Conservation (phyloP, 345 rosid genomes). For the Arabis alpina region DNA sequence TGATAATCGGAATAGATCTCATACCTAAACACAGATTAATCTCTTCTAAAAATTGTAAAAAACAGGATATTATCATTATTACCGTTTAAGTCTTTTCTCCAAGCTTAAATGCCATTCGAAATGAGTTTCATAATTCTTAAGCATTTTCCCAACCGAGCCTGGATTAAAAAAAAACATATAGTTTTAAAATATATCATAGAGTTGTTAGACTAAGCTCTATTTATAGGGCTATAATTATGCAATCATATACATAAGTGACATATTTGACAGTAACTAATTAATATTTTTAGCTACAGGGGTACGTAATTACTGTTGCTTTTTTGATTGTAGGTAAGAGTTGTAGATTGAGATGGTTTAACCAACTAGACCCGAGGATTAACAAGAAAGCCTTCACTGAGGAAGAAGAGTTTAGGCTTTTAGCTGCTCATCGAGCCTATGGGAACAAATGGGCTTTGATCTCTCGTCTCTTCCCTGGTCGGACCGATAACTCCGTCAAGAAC, state of each 20-base stretch:
- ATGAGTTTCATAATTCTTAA: not conserved
- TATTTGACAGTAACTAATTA: constrained; percentile 17
- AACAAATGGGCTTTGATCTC: constrained; percentile 99
- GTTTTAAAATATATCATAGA: not conserved
- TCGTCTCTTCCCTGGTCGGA: constrained; percentile 91
- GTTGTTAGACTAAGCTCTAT: not conserved
- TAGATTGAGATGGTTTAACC: constrained; percentile 97
- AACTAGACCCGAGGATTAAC: constrained; percentile 92
- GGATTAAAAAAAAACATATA: not conserved
- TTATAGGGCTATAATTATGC: not conserved
- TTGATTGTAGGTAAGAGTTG: constrained; percentile 84
- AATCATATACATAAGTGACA: constrained; percentile 10
- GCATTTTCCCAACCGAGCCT: not conserved
- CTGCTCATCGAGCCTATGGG: constrained; percentile 82
- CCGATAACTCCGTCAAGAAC: constrained; percentile 96
- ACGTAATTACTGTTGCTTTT: constrained; percentile 15
- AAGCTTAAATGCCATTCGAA: not conserved
- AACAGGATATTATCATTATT: too few relatives aligned
- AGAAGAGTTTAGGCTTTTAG: constrained; percentile 87
- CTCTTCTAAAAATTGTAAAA: too few relatives aligned
- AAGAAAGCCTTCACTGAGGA: constrained; percentile 86
- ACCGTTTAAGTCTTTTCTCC: not conserved
- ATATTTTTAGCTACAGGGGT: not conserved
- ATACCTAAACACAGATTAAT: too few relatives aligned
- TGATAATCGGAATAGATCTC: too few relatives aligned